These are phyloP conservation scores for Trichoderma gracile DNA, from an alignment of 2,329 filamentous ascomycete species.

Conservation along the genomic window DNA sequence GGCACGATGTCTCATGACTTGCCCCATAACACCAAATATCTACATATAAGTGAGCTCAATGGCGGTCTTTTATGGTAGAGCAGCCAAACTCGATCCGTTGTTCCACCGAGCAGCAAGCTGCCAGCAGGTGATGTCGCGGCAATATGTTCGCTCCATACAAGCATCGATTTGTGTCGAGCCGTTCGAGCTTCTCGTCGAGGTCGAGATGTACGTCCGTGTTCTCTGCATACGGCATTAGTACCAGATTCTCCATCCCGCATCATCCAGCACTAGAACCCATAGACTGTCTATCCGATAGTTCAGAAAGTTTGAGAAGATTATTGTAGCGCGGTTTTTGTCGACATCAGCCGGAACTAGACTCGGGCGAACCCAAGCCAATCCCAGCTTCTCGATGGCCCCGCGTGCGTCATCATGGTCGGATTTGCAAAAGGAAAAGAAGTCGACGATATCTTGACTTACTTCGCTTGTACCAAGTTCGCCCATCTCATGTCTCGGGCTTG, in stretches of 20 bases:
- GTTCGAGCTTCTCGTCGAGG: not conserved
- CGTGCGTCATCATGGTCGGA: constrained; percentile 50
- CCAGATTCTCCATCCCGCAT: not conserved
- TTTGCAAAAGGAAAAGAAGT: constrained; percentile 23
- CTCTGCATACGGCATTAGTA: constrained; percentile 4
- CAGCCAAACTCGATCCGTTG: not conserved
- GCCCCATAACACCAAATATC: not conserved
- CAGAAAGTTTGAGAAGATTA: constrained; percentile 67
- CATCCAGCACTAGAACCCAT: not conserved
- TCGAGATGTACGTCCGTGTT: not conserved
- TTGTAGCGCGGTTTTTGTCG: constrained; percentile 63
- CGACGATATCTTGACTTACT: constrained; percentile 13
- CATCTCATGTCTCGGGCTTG: constrained; percentile 50
- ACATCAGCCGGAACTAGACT: constrained; percentile 44
- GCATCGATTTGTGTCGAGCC: not conserved
- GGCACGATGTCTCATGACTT: constrained; percentile 2
- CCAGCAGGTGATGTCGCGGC: not conserved
- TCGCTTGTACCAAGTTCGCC: not conserved
- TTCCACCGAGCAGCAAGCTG: not conserved
- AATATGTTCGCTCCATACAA: not conserved
- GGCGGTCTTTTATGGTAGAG: not conserved
- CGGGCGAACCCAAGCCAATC: constrained; percentile 26
- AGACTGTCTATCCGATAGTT: constrained; percentile 36
- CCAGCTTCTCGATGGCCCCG: constrained; percentile 50
- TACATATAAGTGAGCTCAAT: not conserved